Conservation (phyloP, 2,329 filamentous ascomycete species). For the Knoxdaviesia proteae region DNA sequence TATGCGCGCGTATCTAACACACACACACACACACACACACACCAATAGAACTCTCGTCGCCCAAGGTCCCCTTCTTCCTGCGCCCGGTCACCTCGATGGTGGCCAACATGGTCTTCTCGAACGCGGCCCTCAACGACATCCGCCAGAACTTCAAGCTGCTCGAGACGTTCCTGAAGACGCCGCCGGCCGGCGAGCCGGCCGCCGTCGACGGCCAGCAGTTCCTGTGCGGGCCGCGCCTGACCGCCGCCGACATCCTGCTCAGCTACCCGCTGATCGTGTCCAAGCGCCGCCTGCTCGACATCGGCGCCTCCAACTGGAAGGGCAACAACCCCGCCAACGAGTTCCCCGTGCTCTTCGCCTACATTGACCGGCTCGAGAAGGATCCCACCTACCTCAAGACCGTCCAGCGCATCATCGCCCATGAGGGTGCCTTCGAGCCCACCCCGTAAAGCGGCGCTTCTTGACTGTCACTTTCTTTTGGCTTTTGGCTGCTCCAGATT, state of each 20-base stretch:
- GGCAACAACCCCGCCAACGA: constrained; percentile 16
- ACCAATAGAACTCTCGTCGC: constrained; percentile 19
- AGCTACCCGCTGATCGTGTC: constrained; percentile 29
- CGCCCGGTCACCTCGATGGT: constrained; percentile 27
- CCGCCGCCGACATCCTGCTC: constrained; percentile 31
- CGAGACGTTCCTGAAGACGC: constrained; percentile 25
- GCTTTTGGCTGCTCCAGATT: no score
- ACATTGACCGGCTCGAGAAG: constrained; percentile 21
- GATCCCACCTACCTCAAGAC: no score
- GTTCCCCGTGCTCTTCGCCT: constrained; percentile 24
- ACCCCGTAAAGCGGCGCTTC: no score
- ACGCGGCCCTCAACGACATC: constrained; percentile 25
- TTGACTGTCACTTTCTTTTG: no score
- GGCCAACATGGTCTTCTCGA: constrained; percentile 17
- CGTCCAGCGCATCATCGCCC: no score
- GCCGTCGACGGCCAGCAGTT: constrained; percentile 17
- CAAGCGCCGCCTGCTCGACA: constrained; percentile 13
- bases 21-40: not conserved
- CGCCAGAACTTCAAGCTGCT: constrained; percentile 26
- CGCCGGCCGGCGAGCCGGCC: constrained; percentile 7
- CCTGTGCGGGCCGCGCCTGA: constrained; percentile 26
- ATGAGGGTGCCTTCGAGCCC: no score
- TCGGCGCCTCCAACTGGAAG: constrained; percentile 20
- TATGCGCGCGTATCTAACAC: not conserved
- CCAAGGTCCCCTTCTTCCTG: constrained; percentile 28